Conservation (phyloP, 768 basidiomycete species). For the Ramaria sp. region DNA sequence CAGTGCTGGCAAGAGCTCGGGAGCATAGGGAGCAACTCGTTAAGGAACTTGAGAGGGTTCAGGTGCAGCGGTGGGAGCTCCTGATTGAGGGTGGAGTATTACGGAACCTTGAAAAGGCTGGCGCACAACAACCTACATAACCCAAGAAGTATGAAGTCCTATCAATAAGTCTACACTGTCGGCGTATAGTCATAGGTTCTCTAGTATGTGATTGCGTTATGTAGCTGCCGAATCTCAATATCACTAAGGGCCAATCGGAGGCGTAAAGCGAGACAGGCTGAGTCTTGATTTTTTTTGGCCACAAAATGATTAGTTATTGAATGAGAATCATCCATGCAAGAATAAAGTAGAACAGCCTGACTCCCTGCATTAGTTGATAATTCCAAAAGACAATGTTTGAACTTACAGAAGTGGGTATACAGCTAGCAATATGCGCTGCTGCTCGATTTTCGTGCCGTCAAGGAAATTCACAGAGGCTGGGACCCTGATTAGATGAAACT, state of each 20-base stretch:
- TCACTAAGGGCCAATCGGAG: no score
- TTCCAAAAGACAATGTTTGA: constrained; percentile 7
- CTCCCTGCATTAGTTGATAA: background rate
- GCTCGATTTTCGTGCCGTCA: constrained; percentile 89
- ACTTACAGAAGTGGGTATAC: constrained; percentile 92
- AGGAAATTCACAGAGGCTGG: constrained; percentile 90
- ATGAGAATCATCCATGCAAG: constrained; percentile 97
- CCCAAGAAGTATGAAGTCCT: background rate
- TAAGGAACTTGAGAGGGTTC: constrained; percentile 46
- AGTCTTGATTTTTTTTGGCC: background rate
- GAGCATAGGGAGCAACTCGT: constrained; percentile 42
- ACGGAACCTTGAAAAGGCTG: constrained; percentile 31
- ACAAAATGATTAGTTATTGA: constrained; percentile 34
- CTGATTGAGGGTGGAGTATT: constrained; percentile 62
- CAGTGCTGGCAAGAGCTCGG: constrained; percentile 41
- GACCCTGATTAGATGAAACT: background rate
- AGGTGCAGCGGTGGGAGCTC: constrained; percentile 63
- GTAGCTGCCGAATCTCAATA: no score
- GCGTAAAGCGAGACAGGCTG: no score
- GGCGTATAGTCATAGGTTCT: background rate
- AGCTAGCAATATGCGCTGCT: constrained; percentile 80
- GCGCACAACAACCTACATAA: background rate
- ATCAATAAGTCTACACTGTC: background rate
- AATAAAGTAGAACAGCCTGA: constrained; percentile 85
- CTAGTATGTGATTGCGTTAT: background rate